These are phyloP conservation scores for Diplocarpon rosae DNA, from an alignment of 2,329 filamentous ascomycete species.

Conservation along the genomic window DNA sequence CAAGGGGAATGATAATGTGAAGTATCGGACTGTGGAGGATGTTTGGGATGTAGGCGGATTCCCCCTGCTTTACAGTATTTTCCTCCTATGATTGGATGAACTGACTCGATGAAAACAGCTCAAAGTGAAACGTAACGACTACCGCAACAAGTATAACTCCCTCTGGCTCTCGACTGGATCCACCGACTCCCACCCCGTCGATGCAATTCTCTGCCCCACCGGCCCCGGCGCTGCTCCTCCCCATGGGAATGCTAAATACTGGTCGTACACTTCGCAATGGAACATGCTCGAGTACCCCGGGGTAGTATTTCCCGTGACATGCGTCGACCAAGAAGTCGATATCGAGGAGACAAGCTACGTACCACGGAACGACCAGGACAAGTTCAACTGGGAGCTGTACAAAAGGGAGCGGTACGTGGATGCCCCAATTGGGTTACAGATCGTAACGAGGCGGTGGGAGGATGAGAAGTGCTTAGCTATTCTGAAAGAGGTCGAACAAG, in stretches of 20 bases:
- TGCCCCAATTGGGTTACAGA: slow-evolving; percentile 30
- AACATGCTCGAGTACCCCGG: slow-evolving; percentile 57
- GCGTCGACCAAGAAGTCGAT: slow-evolving; percentile 16
- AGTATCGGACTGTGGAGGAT: slow-evolving; percentile 14
- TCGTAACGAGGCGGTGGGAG: slow-evolving; percentile 27
- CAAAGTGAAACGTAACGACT: slow-evolving; percentile 29
- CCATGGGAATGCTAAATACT: slow-evolving; percentile 39
- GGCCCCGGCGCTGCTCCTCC: slow-evolving; percentile 42
- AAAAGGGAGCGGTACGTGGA: slow-evolving; percentile 9
- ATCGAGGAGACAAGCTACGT: slow-evolving; percentile 11
- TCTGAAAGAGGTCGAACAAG: slow-evolving; percentile 9
- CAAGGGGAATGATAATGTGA: slow-evolving; percentile 16
- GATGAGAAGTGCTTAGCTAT: slow-evolving; percentile 27
- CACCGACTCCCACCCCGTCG: slow-evolving; percentile 29
- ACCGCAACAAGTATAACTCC: slow-evolving; percentile 10
- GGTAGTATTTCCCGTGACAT: slow-evolving; percentile 44
- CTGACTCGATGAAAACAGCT: not conserved
- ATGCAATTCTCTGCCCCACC: slow-evolving; percentile 49
- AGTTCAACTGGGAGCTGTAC: slow-evolving; percentile 23
- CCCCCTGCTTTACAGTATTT: not conserved
- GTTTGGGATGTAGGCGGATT: slow-evolving; percentile 10
- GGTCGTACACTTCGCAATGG: slow-evolving; percentile 55
- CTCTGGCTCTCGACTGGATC: slow-evolving; percentile 16
- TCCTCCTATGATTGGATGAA: not conserved
- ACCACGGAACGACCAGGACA: slow-evolving; percentile 22